Percentiles rank a stretch among this genome's conserved stretches.
phyloP scores from a whole-genome alignment of 148 eudicot genomes.

The Rhododendron simsii region DNA sequence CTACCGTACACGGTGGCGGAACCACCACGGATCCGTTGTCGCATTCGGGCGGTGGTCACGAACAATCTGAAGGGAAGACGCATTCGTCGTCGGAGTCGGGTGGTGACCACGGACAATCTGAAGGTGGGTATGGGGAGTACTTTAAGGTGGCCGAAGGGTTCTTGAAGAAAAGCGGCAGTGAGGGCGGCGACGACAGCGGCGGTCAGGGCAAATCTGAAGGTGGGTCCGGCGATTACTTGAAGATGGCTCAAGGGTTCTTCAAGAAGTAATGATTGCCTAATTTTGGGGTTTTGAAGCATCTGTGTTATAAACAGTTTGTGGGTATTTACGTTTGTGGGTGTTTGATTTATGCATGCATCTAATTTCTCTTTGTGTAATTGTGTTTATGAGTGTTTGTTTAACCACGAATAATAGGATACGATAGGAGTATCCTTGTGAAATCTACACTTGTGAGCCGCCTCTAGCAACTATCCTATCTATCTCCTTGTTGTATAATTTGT shows the following conservation, averaged over 20 bases:
- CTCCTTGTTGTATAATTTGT: too few relatives aligned
- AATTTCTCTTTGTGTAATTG: not conserved
- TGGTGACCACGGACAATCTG: not conserved
- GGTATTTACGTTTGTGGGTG: not conserved
- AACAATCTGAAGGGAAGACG: not conserved
- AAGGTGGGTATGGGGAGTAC: not conserved
- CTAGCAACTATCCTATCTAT: too few relatives aligned
- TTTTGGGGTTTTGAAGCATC: not conserved
- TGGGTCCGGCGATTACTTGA: conserved; percentile 26
- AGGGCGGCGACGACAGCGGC: not conserved
- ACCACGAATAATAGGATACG: not conserved
- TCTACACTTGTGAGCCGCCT: too few relatives aligned
- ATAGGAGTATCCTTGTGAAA: too few relatives aligned
- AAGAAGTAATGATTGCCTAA: conserved; percentile 6
- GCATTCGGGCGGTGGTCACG: not conserved
- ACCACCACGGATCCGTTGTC: not conserved
- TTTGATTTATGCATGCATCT: not conserved
- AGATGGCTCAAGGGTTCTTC: conserved; percentile 42
- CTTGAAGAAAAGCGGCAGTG: not conserved
- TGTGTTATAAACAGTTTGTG: not conserved
- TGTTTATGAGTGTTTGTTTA: not conserved
- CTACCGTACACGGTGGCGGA: not conserved
- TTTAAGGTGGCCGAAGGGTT: not conserved
- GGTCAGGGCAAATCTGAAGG: conserved; percentile 8
- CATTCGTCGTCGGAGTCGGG: not conserved